Base-by-base conservation (phyloP, 2,329 filamentous ascomycete genomes). In the Cercospora janseana region DNA sequence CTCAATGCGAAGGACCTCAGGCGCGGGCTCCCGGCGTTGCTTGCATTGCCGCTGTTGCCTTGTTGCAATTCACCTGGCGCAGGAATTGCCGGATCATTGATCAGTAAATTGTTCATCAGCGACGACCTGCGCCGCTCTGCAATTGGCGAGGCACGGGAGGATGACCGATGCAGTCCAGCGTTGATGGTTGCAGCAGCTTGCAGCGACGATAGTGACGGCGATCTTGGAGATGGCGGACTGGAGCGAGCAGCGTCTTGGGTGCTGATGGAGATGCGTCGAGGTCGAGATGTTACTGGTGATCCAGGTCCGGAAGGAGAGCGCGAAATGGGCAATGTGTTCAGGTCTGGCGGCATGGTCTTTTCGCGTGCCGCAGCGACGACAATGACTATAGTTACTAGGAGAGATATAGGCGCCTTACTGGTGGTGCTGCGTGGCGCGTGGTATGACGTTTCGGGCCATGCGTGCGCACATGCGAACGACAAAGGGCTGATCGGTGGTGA, bases 131-230 rank as follows among this genome's bases (percentile, higher is more conserved):
- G 77, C 54, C 84, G 79, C 54, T 78, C 77, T 15, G 69, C 63
- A 43, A 70, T 66, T 8, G 67, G 79, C 65, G 64, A 64, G 16
- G 57, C 46, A 28, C 74, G 75, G 60, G 70, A 79, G 4, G 81
- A 80, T 2, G 69, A 70, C 26, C 65, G 63, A 40, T 64, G 63
- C 3, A 66, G 49, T 44, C 87, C 82, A 21, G 87, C 85, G 66
- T 92, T 92, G 69, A 91, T 79, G 34, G 86, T 83, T 6, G 86
- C 87, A 9, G 87, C 82, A 44, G 86, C 87, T 65, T 87, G 86
- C 7, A 93, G 77, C n/a, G 64, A 66, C 10, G 86, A 89, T 55
- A 80, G 78, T 31, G 85, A 82, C 26, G 85, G 79, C 42, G 81
- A 82, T 59, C 85, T 77, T 28, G 80, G 76, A 24, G 80, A 79